Conservation (phyloP, 2,329 filamentous ascomycete species). For the Myriosclerotinia scirpicola region DNA sequence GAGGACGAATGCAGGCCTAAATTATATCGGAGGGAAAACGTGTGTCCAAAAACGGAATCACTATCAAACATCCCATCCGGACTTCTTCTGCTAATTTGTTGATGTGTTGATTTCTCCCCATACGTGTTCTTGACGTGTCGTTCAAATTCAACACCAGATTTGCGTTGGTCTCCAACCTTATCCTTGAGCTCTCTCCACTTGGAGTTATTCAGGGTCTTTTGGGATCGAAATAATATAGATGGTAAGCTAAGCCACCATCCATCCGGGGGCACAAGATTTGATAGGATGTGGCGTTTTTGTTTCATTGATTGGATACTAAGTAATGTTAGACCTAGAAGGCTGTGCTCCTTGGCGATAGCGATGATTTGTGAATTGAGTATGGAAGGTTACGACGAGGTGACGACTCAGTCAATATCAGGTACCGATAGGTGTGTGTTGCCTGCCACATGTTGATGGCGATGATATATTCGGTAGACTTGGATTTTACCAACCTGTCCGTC, state of each 20-base stretch:
- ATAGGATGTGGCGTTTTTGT: not conserved
- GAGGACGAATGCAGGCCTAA: not conserved
- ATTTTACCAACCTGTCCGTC: too few species aligned
- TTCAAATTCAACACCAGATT: not conserved
- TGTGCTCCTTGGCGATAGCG: conserved; percentile 21
- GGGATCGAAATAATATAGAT: not conserved
- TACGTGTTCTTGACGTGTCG: conserved; percentile 16
- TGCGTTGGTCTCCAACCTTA: not conserved
- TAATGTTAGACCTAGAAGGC: not conserved
- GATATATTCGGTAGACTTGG: not conserved
- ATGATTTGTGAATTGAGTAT: not conserved
- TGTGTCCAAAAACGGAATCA: not conserved
- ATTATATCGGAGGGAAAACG: not conserved
- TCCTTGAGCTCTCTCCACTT: conserved; percentile 7
- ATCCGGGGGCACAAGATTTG: not conserved
- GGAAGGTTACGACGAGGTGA: conserved; percentile 13
- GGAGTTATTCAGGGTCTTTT: not conserved
- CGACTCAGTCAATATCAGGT: not conserved
- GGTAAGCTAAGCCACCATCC: not conserved
- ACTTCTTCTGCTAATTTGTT: not conserved
- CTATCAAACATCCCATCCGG: not conserved
- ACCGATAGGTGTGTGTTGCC: too few species aligned
- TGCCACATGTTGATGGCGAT: conserved; percentile 3
- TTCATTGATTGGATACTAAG: too few species aligned
- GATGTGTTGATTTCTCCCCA: not conserved